These are phyloP conservation scores for Grosmannia huntii DNA, from an alignment of 2,329 filamentous ascomycete genomes.

Conservation along the genomic window DNA sequence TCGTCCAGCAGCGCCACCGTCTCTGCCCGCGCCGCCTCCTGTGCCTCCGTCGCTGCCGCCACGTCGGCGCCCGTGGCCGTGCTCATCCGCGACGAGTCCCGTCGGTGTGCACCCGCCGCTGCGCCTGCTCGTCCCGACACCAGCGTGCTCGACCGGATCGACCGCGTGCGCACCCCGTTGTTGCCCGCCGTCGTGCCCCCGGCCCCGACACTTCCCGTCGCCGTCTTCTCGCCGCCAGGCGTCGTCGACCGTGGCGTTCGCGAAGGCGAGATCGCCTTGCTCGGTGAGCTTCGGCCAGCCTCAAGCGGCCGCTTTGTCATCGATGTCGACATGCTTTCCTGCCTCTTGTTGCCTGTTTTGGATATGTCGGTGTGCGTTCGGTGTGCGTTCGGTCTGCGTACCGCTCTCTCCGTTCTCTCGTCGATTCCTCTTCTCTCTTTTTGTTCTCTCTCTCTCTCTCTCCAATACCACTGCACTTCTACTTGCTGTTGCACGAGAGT, in stretches of 20 bases:
- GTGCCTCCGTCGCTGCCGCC: constrained; percentile 27
- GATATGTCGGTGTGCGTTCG: too few relatives aligned
- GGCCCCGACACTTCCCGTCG: constrained; percentile 10
- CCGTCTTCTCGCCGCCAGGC: neutral
- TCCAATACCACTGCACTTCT: too few relatives aligned
- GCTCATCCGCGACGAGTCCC: constrained; percentile 32
- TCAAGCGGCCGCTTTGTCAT: constrained; percentile 39
- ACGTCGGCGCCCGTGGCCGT: constrained; percentile 26
- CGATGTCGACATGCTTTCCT: constrained; percentile 32
- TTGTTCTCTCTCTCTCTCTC: neutral
- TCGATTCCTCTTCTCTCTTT: neutral
- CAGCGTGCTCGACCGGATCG: constrained; percentile 50
- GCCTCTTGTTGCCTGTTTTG: too few relatives aligned
- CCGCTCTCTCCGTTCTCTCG: too few relatives aligned
- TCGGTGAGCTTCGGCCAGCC: constrained; percentile 24
- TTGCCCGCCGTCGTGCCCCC: constrained; percentile 17
- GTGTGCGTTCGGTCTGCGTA: too few relatives aligned
- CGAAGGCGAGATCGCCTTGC: neutral
- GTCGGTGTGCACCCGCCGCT: constrained; percentile 45
- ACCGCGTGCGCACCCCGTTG: constrained; percentile 44
- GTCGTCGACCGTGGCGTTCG: neutral
- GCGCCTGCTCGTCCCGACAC: constrained; percentile 51
- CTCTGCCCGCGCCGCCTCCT: constrained; percentile 68
- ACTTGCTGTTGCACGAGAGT: too few relatives aligned
- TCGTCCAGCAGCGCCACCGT: constrained; percentile 70